phyloP scores from a whole-genome alignment of 148 eudicot genomes.

The Drosera capensis region DNA sequence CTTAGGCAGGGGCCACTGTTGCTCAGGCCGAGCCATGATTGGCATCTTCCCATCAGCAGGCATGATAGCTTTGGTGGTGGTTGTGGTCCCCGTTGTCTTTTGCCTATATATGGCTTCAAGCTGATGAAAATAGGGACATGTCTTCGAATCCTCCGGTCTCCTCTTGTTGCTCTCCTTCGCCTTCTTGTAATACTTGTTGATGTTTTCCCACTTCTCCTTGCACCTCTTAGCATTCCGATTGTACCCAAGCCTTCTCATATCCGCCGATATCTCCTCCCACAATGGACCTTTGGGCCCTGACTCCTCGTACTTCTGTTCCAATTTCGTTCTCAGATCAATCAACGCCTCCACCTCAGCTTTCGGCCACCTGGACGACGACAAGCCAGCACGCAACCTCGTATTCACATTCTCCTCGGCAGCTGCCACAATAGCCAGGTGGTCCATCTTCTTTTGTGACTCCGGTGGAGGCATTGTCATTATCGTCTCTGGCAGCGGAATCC shows the following conservation, averaged over 20 bases:
- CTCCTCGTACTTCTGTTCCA: too few species aligned
- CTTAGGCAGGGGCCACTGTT: slow-evolving; percentile 47
- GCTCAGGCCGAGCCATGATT: slow-evolving; percentile 66
- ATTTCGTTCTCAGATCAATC: too few species aligned
- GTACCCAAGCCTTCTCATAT: slow-evolving; percentile 51
- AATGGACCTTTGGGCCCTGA: slow-evolving; percentile 86
- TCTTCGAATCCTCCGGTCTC: slow-evolving; percentile 67
- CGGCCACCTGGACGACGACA: too few species aligned
- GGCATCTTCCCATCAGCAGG: slow-evolving; percentile 14
- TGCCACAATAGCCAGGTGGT: background rate
- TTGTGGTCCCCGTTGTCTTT: slow-evolving; percentile 6
- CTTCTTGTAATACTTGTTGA: slow-evolving; percentile 84
- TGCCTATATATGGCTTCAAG: slow-evolving; percentile 51
- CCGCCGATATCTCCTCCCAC: slow-evolving; percentile 71
- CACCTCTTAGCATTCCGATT: slow-evolving; percentile 58
- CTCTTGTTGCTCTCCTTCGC: slow-evolving; percentile 79
- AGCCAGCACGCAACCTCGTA: too few species aligned
- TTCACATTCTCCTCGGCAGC: too few species aligned
- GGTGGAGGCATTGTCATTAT: background rate
- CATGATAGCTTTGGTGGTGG: background rate
- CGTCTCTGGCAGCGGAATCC: slow-evolving; percentile 15
- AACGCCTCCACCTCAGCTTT: too few species aligned
- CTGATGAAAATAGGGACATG: slow-evolving; percentile 73
- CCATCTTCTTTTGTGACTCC: background rate
- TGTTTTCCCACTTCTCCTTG: slow-evolving; percentile 95